These are phyloP conservation scores for Clathrospora elynae DNA, from an alignment of 2,329 filamentous ascomycete genomes.

Conservation along the genomic window DNA sequence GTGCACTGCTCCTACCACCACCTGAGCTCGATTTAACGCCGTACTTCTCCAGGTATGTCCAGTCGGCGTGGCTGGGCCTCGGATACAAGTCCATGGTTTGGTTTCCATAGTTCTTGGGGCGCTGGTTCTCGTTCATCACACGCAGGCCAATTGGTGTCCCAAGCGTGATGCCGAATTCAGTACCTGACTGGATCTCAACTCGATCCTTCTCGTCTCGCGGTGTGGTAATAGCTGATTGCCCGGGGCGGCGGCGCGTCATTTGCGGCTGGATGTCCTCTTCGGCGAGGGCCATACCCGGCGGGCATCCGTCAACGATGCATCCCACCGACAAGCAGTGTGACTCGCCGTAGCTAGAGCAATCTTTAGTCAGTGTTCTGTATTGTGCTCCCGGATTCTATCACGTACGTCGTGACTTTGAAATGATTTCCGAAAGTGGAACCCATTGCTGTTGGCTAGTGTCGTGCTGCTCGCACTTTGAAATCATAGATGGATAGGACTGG, in stretches of 20 bases:
- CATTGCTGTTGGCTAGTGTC: no score
- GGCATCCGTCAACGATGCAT: slow-evolving; percentile 91
- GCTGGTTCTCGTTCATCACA: slow-evolving; percentile 90
- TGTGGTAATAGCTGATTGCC: slow-evolving; percentile 87
- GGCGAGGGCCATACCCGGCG: slow-evolving; percentile 82
- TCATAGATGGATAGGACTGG: no score
- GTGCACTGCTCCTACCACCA: slow-evolving; percentile 86
- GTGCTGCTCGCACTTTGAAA: no score
- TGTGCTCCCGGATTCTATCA: slow-evolving; percentile 17
- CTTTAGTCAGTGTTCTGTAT: slow-evolving; percentile 19
- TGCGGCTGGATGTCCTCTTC: slow-evolving; percentile 92
- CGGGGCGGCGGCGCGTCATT: slow-evolving; percentile 86
- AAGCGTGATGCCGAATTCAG: slow-evolving; percentile 85
- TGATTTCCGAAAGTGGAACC: slow-evolving; percentile 80
- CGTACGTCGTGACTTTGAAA: slow-evolving; percentile 82
- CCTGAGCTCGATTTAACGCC: slow-evolving; percentile 89
- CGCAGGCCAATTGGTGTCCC: slow-evolving; percentile 89
- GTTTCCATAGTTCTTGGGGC: slow-evolving; percentile 88
- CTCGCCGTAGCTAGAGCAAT: slow-evolving; percentile 74
- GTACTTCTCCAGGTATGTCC: slow-evolving; percentile 97
- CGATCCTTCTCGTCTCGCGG: slow-evolving; percentile 90
- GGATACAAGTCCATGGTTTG: slow-evolving; percentile 91
- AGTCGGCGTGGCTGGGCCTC: slow-evolving; percentile 90
- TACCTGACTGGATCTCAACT: slow-evolving; percentile 91
- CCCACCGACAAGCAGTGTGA: slow-evolving; percentile 92